These are phyloP conservation scores for Tylopilus microsporus DNA, from an alignment of 1,284 basidiomycete genomes.

Conservation along the genomic window DNA sequence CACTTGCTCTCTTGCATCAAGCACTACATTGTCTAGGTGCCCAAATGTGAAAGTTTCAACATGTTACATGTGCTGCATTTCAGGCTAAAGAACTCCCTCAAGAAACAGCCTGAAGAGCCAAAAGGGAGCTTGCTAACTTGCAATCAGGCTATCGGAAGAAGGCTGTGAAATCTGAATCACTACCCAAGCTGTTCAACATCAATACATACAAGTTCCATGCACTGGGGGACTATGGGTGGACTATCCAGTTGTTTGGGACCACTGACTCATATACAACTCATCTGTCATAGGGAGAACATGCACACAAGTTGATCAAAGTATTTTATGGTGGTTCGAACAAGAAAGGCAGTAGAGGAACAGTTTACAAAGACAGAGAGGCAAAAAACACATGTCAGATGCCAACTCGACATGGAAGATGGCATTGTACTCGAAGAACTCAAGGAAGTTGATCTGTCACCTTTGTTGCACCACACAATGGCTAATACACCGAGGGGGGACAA, in stretches of 20 bases:
- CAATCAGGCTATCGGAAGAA: background rate
- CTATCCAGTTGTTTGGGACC: background rate
- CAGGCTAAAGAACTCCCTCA: background rate
- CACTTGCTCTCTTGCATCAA: too few relatives aligned
- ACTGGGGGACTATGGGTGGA: background rate
- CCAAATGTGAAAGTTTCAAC: background rate
- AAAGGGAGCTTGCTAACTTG: background rate
- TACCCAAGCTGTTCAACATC: background rate
- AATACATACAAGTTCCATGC: slow-evolving; percentile 6
- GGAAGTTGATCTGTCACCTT: background rate
- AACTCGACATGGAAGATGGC: background rate
- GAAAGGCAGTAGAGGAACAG: background rate
- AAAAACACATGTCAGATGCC: background rate
- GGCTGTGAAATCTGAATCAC: background rate
- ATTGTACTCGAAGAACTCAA: background rate
- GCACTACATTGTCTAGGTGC: background rate
- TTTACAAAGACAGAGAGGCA: background rate
- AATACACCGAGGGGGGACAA: background rate
- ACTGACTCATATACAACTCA: slow-evolving; percentile 5
- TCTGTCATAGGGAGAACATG: background rate
- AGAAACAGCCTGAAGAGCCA: background rate
- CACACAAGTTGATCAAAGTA: background rate
- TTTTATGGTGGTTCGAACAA: background rate
- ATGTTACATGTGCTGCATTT: background rate
- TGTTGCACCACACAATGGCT: background rate